Percentiles rank a stretch among this genome's conserved stretches.
Evolutionary conservation across 1,139 yeast species (phyloP).

Genomic region (Suhomyces bribrorum): DNA sequence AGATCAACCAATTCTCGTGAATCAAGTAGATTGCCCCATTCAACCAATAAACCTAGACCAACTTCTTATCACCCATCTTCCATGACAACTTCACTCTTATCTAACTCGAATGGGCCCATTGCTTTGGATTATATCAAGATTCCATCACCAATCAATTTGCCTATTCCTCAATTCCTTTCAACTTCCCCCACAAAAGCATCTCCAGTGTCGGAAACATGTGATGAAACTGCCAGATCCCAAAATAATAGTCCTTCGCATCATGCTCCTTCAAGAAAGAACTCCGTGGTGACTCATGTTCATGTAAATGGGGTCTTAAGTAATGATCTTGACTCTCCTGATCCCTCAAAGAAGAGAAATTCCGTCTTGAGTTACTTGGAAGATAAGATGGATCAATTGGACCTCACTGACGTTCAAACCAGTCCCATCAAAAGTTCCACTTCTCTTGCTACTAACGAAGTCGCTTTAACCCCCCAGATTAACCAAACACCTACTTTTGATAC

Average conservation of each 20-base stretch:
- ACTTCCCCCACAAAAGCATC: conserved; percentile 39
- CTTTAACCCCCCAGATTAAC: conserved; percentile 33
- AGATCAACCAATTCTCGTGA: conserved; percentile 21
- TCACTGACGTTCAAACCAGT: conserved; percentile 29
- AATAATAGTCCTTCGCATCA: conserved; percentile 13
- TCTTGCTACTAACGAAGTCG: conserved; percentile 12
- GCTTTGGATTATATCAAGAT: conserved; percentile 36
- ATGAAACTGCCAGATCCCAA: conserved; percentile 13
- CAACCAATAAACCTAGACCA: conserved; percentile 68
- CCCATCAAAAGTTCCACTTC: conserved; percentile 19
- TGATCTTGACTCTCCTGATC: conserved; percentile 26
- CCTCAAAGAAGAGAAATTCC: conserved; percentile 41
- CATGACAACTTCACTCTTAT: conserved; percentile 39
- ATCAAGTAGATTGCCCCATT: conserved; percentile 39
- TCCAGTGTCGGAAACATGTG: conserved; percentile 20
- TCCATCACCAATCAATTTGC: conserved; percentile 33
- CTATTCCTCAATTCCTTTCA: conserved; percentile 40
- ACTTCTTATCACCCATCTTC: conserved; percentile 75
- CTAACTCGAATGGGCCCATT: conserved; percentile 21
- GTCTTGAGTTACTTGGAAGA: conserved; percentile 50
- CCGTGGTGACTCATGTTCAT: conserved; percentile 48
- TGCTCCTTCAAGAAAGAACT: conserved; percentile 39
- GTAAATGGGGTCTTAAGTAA: conserved; percentile 50
- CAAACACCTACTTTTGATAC: conserved; percentile 33
- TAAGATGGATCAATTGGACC: conserved; percentile 46